A percentile compares a stretch with the other conserved stretches of the same genome.
Conservation (phyloP, 1,139 yeast genomes). For the Debaryomycetaceae sp. region DNA sequence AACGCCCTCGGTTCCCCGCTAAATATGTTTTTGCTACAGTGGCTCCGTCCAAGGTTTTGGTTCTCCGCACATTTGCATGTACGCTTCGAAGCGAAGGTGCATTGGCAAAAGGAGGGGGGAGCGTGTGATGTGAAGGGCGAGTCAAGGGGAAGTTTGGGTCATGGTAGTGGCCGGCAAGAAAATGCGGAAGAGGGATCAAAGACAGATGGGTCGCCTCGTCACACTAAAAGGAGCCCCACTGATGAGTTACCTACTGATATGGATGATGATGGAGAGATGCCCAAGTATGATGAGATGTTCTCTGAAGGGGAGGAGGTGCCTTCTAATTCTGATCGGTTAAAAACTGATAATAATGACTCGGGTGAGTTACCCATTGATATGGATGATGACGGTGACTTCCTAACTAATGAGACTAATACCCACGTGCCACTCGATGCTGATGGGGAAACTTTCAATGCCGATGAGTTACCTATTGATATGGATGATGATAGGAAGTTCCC, state of each 20-base stretch:
- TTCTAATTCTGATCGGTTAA: no score
- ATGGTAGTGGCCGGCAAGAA: background rate
- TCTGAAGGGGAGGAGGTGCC: no score
- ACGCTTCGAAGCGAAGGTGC: conserved; percentile 44
- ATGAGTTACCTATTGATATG: no score
- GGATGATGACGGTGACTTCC: no score
- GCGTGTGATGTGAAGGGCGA: no score
- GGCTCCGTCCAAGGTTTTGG: conserved; percentile 64
- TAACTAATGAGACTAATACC: no score
- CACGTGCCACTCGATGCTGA: no score
- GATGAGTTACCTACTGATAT: conserved; percentile 17
- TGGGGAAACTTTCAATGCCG: no score
- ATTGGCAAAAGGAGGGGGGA: conserved; percentile 6
- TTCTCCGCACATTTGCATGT: conserved; percentile 87
- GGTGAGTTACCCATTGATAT: conserved; percentile 17
- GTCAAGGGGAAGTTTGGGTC: no score
- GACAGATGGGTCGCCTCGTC: conserved; percentile 2
- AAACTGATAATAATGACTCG: conserved; percentile 1
- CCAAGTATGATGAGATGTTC: no score
- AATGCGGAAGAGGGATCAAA: background rate
- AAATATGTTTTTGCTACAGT: conserved; percentile 42
- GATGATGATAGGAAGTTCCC: conserved; percentile 9
- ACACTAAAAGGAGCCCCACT: conserved; percentile 1
- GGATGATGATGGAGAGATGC: no score
- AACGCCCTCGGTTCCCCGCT: conserved; percentile 69